These are phyloP conservation scores for Zelopaecilomyces penicillatus DNA, from an alignment of 2,329 filamentous ascomycete species.

Conservation along the genomic window DNA sequence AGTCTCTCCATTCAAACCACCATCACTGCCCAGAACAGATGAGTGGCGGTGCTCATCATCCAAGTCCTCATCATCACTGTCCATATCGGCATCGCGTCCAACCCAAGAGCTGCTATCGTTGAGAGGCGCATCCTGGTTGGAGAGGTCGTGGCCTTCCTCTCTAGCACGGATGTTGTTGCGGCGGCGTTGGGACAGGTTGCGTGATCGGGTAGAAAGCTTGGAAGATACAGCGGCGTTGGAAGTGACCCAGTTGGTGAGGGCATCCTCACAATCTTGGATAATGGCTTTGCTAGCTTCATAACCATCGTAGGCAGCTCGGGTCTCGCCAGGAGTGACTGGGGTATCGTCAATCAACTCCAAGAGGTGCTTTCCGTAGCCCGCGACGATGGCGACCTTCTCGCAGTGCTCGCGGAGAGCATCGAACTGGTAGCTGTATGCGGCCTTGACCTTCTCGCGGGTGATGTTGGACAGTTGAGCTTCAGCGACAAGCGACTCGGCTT, in stretches of 20 bases:
- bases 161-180: conserved; percentile 61
- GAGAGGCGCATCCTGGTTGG: conserved; percentile 70
- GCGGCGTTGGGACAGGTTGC: conserved; percentile 79
- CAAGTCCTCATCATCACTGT: conserved; percentile 58
- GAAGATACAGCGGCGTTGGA: conserved; percentile 82
- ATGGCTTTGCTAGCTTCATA: conserved; percentile 98
- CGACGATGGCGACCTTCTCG: conserved; percentile 97
- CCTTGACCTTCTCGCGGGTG: conserved; percentile 98
- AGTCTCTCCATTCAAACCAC: conserved; percentile 46
- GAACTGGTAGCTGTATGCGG: conserved; percentile 96
- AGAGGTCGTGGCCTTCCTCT: conserved; percentile 72
- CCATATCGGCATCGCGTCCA: conserved; percentile 54
- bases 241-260: conserved; percentile 93
- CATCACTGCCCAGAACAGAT: conserved; percentile 44
- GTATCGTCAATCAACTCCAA: conserved; percentile 94
- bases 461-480: conserved; percentile 99
- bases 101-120: conserved; percentile 81
- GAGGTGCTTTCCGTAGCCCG: conserved; percentile 96
- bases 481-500: conserved; percentile 96
- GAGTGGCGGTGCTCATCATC: conserved; percentile 44
- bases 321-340: conserved; percentile 94
- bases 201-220: conserved; percentile 78
- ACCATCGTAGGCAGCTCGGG: conserved; percentile 88
- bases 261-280: conserved; percentile 97
- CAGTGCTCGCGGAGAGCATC: conserved; percentile 95